Evolutionary conservation across 1,284 basidiomycete genomes (phyloP), one percentile per base, ranked within the genome.

Genomic region (Apiotrichum mycotoxinovorans): DNA sequence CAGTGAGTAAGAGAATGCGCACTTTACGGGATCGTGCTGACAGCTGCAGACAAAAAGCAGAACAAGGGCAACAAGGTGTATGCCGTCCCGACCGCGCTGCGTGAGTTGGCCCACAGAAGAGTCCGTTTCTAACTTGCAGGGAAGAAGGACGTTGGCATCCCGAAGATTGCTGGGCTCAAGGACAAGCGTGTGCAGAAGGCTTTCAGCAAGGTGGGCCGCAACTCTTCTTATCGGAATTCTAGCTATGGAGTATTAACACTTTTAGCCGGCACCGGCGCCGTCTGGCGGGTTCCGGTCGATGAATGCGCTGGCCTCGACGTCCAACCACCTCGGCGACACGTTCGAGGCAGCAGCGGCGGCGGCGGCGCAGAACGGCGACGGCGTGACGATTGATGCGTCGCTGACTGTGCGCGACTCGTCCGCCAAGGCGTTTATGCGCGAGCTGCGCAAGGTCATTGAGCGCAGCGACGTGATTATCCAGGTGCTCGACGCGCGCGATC

Each of bases 391-490:
- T 84, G 84, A 74, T 84, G 86, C 73, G 82, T 88, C 69, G 67
- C 84, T 75, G 23, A 76, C 70, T 14, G 66, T 70, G 17, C 66
- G 72, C 35, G 78, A 80, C 62, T 75, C 74, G 17, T 62, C 84
- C 81, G 59, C 83, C 80, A 69, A 85, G 86, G 75, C 89, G 84
- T 76, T 81, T 88, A 60, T 86, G 85, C 55, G 83, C 83, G 78
- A 80, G 17, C 79, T 98, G 35, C 85, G 92, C 75, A 94, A 91
- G 78, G 94, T 98, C 46, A 87, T 98, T 57, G 91, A 96, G 65
- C 83, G 93, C 66, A 87, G 88, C 58, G 95, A 98, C 73, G 90
- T 98, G 30, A 79, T 98, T 52, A 83, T 98, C 63, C 76, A 82
- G 72, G 79, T 79, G 18, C 80, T 96, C 9, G 93, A 97, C 75